These are phyloP conservation scores for Scutellaria baicalensis DNA, from an alignment of 257 asterid genomes.

Conservation along the genomic window DNA sequence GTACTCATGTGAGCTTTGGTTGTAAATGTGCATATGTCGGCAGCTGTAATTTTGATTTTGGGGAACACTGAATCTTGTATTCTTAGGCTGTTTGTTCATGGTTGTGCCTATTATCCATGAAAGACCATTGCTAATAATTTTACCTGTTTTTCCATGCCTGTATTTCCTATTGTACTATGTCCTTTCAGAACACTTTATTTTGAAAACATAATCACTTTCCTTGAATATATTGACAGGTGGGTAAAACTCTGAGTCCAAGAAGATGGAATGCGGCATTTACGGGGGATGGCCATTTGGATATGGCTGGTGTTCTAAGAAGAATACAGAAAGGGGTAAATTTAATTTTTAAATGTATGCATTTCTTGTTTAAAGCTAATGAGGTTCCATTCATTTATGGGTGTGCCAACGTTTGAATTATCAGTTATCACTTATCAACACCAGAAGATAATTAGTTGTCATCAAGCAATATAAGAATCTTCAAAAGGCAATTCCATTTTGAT, in stretches of 20 bases:
- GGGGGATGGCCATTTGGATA: slow-evolving; percentile 76
- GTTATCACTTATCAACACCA: background rate
- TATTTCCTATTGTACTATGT: background rate
- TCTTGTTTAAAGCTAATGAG: background rate
- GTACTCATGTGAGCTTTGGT: background rate
- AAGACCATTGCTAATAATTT: background rate
- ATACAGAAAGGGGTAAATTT: slow-evolving; percentile 88
- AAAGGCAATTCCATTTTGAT: background rate
- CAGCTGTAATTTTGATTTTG: background rate
- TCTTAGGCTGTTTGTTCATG: background rate
- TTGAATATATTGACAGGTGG: slow-evolving; percentile 44
- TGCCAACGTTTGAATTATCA: background rate
- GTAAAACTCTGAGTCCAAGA: slow-evolving; percentile 85
- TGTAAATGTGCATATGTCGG: background rate
- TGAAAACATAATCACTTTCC: background rate
- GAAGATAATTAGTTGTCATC: background rate
- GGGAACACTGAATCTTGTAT: background rate
- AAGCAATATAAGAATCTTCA: background rate
- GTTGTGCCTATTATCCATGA: background rate
- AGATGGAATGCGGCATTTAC: slow-evolving; percentile 94
- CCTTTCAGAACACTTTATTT: background rate
- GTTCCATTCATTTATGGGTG: background rate
- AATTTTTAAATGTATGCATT: slow-evolving; percentile 3
- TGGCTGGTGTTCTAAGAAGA: slow-evolving; percentile 91
- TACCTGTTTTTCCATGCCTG: slow-evolving; percentile 1